Evolutionary conservation across 768 basidiomycete genomes (phyloP).

Genomic region (Tricholoma furcatifolium): DNA sequence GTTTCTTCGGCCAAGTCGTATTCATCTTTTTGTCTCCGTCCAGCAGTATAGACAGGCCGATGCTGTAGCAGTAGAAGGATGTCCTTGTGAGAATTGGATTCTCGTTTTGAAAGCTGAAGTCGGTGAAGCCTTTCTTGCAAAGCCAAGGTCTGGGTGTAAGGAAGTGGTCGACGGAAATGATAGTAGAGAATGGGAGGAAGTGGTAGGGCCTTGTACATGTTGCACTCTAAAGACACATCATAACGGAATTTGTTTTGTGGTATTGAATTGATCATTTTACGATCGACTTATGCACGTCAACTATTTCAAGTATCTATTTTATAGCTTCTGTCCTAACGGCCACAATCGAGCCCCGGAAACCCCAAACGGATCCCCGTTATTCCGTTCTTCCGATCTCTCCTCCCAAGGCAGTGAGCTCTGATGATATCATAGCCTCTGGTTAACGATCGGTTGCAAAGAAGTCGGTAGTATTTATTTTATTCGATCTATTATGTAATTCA

Average conservation of each 20-base stretch:
- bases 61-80: slow-evolving; percentile 84
- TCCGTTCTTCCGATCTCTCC: background rate
- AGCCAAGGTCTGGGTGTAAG: slow-evolving; percentile 65
- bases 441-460: no score
- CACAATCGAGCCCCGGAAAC: no score
- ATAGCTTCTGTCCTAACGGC: no score
- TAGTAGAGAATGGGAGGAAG: slow-evolving; percentile 75
- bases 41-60: slow-evolving; percentile 91
- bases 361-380: background rate
- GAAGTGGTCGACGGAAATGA: slow-evolving; percentile 73
- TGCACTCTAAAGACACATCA: no score
- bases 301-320: no score
- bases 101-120: slow-evolving; percentile 56
- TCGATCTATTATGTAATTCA: no score
- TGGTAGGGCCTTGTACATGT: slow-evolving; percentile 18
- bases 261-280: no score
- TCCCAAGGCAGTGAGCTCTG: no score
- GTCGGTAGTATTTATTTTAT: no score
- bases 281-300: no score
- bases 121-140: slow-evolving; percentile 73
- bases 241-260: no score
- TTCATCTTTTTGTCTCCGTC: slow-evolving; percentile 76
- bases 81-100: slow-evolving; percentile 46
- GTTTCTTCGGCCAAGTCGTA: slow-evolving; percentile 55
- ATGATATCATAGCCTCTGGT: no score